Evolutionary conservation across 768 basidiomycete genomes (phyloP), one percentile per base, ranked within the genome.

Genomic region (Hygrophorus pudorinus): DNA sequence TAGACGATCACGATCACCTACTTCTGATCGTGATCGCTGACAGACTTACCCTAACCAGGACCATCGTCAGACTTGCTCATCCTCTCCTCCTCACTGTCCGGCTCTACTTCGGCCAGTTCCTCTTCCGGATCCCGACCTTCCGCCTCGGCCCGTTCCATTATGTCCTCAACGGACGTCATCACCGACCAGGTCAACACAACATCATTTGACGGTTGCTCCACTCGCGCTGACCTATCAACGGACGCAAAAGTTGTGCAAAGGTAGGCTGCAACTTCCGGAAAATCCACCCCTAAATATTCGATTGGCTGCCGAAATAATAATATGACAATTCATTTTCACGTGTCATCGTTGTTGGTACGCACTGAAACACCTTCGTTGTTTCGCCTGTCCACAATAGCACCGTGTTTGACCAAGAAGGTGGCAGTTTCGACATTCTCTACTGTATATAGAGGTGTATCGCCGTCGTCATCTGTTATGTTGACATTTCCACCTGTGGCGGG

Each of bases 381-480:
- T 49, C 65, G 68, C 51, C 70, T 63, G 55, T 75, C 66, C 20
- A 81, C 59, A 39, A 64, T 59, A 4, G 91, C 90, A 13, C 91
- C 91, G 49, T 83, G 77, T 44, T 84, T 71, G 52, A 94, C 67
- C 49, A 96, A 77, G 62, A 72, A 89, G 11, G 68, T 71, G 2
- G 92, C 91, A 0, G 84, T 85, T 47, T 81, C 75, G 33, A 86
- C 55, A 58, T 78, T 75, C 63, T 96, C 92, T 37, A 89, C 89
- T 18, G 86, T 86, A 68, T 86, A 94, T 13, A 96, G 66, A 8
- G 92, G 92, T 8, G 91, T 94, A 59, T 96, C 92, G 7, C 86
- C 87, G 56, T 96, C 92, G 42, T 69, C 70, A 58, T 96, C 92
- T 1, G 77, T 73, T 48, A 92, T 61, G 56, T 96, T 91, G 46